A percentile compares a stretch with the other conserved stretches of the same genome.
These are phyloP conservation scores for Endocarpon pusillum DNA, from an alignment of 495 filamentous ascomycete species.

Conservation along the genomic window DNA sequence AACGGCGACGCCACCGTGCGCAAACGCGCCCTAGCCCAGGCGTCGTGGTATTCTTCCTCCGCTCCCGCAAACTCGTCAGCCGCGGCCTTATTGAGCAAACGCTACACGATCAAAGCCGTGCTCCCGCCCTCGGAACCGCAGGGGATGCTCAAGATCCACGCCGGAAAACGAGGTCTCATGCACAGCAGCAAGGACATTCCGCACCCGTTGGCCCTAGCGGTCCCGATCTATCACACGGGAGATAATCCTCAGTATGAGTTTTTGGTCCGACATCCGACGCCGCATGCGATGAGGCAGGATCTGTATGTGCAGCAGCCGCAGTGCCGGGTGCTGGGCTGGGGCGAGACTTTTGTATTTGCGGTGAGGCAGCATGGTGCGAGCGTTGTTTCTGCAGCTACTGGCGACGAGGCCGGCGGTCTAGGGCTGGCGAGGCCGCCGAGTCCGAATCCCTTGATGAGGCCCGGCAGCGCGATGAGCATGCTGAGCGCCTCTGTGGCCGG, in stretches of 20 bases:
- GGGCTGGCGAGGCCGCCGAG: conserved; percentile 30
- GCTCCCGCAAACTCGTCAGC: background rate
- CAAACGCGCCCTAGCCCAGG: conserved; percentile 77
- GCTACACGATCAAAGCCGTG: conserved; percentile 81
- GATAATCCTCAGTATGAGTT: conserved; percentile 91
- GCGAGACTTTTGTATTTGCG: conserved; percentile 96
- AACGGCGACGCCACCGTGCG: conserved; percentile 62
- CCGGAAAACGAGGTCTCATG: conserved; percentile 86
- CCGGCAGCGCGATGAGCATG: conserved; percentile 72
- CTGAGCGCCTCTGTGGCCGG: conserved; percentile 31
- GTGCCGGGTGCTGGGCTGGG: conserved; percentile 66
- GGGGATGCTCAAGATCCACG: conserved; percentile 82
- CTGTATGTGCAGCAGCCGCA: conserved; percentile 93
- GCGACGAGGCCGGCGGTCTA: conserved; percentile 34
- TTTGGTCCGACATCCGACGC: conserved; percentile 81
- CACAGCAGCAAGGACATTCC: conserved; percentile 89
- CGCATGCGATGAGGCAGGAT: conserved; percentile 89
- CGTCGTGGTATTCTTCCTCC: conserved; percentile 60
- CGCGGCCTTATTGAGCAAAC: no score
- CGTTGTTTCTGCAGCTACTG: conserved; percentile 21
- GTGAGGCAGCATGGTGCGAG: conserved; percentile 76
- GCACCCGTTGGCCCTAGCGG: conserved; percentile 74
- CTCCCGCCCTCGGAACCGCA: conserved; percentile 81
- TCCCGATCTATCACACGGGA: conserved; percentile 79
- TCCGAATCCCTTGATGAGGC: conserved; percentile 54